Evolutionary conservation across 495 filamentous ascomycete genomes (phyloP).

Genomic region (Neurospora sp.): DNA sequence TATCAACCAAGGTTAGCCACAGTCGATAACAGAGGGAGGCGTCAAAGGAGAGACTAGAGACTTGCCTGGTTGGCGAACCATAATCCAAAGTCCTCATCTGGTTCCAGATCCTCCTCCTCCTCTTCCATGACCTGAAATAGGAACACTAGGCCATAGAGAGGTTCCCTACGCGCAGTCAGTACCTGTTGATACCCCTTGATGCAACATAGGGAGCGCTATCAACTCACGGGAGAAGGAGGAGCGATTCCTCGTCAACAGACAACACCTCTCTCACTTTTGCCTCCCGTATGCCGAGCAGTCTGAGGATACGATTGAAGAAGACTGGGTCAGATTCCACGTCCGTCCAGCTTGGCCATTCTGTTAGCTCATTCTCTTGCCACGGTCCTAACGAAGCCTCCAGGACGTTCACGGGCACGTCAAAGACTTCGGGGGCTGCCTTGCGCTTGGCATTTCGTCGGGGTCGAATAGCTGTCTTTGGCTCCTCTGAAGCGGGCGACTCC

Average conservation of each 20-base stretch:
- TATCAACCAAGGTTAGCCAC: conserved; percentile 19
- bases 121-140: conserved; percentile 63
- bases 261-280: conserved; percentile 74
- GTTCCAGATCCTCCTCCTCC: conserved; percentile 18
- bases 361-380: conserved; percentile 31
- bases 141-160: conserved; percentile 75
- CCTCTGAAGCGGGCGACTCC: not conserved
- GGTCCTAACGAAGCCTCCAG: conserved; percentile 26
- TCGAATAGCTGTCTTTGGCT: not conserved
- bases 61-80: conserved; percentile 94
- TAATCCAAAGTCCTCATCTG: conserved; percentile 47
- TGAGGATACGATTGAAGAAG: conserved; percentile 76
- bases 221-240: conserved; percentile 54
- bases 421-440: conserved; percentile 21
- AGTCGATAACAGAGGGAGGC: not conserved
- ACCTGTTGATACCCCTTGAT: not conserved
- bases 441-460: conserved; percentile 28
- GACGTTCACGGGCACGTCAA: conserved; percentile 23
- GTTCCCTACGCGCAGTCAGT: conserved; percentile 38
- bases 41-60: not conserved
- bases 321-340: conserved; percentile 91
- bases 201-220: not conserved
- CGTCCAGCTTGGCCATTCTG: conserved; percentile 57
- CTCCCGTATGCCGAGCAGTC: conserved; percentile 61
- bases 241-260: conserved; percentile 55